These are phyloP conservation scores for Bidens hawaiensis DNA, from an alignment of 140 eudicot species.

Conservation along the genomic window DNA sequence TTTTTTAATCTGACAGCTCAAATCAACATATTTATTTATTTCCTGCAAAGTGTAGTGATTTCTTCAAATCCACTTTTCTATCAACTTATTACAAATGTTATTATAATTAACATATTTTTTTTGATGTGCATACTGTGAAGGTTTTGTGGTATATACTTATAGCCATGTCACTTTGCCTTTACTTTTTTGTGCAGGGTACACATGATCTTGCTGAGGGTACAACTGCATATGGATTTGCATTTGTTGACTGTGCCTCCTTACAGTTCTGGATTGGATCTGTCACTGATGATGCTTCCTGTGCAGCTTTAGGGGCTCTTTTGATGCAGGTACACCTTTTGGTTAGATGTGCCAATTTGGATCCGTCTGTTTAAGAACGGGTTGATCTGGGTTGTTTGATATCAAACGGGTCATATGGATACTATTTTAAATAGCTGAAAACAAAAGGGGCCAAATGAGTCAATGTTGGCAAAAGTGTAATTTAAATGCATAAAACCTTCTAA, in stretches of 20 bases:
- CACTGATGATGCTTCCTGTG: slow-evolving; percentile 82
- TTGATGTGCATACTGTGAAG: slow-evolving; percentile 6
- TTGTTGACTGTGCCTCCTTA: slow-evolving; percentile 91
- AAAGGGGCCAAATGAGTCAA: neutral
- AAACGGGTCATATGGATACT: neutral
- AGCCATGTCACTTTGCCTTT: slow-evolving; percentile 17
- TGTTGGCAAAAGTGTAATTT: neutral
- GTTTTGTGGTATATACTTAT: neutral
- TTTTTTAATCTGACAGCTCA: neutral
- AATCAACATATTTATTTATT: neutral
- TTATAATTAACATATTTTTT: neutral
- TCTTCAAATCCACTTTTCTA: neutral
- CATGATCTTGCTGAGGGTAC: slow-evolving; percentile 54
- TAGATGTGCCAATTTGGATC: neutral
- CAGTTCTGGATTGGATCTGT: slow-evolving; percentile 95
- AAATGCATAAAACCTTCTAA: neutral
- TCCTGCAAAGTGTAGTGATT: neutral
- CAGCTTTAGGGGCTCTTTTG: slow-evolving; percentile 85
- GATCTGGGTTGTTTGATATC: neutral
- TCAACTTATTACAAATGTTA: slow-evolving; percentile 12
- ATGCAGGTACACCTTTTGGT: slow-evolving; percentile 60
- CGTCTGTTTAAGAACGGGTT: neutral
- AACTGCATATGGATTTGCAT: slow-evolving; percentile 82
- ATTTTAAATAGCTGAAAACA: neutral
- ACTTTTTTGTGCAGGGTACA: slow-evolving; percentile 43